Conservation (phyloP, 306 rosid species). For the Hippophae rhamnoides region DNA sequence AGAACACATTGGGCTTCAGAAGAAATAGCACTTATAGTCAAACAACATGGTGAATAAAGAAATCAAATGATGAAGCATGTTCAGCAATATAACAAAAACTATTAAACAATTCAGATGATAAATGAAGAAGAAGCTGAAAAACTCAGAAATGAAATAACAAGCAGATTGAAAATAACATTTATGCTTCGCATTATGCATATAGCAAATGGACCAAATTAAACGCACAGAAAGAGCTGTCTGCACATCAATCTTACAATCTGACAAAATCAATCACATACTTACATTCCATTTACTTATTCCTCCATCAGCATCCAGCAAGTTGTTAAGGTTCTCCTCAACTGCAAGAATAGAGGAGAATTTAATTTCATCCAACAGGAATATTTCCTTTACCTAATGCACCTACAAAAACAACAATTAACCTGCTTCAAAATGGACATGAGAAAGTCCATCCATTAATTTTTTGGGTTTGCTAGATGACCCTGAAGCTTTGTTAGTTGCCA, state of each 20-base stretch:
- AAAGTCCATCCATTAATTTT: constrained; percentile 50
- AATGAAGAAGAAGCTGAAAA: too few species aligned
- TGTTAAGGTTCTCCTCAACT: constrained; percentile 95
- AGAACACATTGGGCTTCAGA: too few species aligned
- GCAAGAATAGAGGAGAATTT: constrained; percentile 31
- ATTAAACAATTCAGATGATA: too few species aligned
- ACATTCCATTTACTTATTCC: constrained; percentile 95
- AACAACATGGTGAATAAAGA: too few species aligned
- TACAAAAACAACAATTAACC: constrained; percentile 40
- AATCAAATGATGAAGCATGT: too few species aligned
- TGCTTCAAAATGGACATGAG: constrained; percentile 64
- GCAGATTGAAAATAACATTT: background rate
- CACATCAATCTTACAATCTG: constrained; percentile 17
- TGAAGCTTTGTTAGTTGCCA: constrained; percentile 37
- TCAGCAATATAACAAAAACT: too few species aligned
- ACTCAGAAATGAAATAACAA: too few species aligned
- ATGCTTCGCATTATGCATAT: background rate
- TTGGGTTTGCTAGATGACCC: constrained; percentile 46
- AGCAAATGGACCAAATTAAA: constrained; percentile 6
- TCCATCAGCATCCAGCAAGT: constrained; percentile 81
- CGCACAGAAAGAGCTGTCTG: constrained; percentile 1
- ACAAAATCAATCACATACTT: constrained; percentile 22
- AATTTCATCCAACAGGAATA: too few species aligned
- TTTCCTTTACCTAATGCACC: constrained; percentile 2
- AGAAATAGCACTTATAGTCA: too few species aligned